Conservation (phyloP, 1,284 basidiomycete species). For the Fomitopsis pinicola region DNA sequence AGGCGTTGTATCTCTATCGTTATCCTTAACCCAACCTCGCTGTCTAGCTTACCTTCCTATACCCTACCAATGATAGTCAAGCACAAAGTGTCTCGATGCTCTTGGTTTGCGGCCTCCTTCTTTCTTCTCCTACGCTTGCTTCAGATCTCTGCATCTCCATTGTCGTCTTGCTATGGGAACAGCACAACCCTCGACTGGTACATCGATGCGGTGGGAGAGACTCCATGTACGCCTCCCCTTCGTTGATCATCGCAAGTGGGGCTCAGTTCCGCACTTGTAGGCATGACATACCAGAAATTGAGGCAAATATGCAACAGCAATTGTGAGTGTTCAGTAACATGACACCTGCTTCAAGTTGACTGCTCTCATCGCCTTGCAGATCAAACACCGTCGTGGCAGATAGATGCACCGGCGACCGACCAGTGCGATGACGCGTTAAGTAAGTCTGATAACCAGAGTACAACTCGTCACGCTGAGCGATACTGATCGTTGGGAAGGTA, state of each 20-base stretch:
- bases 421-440: not conserved
- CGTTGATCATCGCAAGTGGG: too few species aligned
- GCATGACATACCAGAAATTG: not conserved
- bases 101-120: too few species aligned
- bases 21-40: too few species aligned
- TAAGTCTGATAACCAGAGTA: not conserved
- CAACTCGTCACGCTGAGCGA: too few species aligned
- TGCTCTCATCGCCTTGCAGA: not conserved
- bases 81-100: too few species aligned
- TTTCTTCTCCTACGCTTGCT: not conserved
- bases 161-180: not conserved
- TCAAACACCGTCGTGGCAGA: not conserved
- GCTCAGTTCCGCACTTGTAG: not conserved
- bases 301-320: not conserved
- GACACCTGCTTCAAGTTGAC: too few species aligned
- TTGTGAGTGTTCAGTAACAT: not conserved
- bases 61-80: too few species aligned
- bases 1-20: too few species aligned
- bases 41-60: too few species aligned
- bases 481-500: not conserved
- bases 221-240: not conserved
- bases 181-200: not conserved
- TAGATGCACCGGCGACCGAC: not conserved
- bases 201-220: not conserved
- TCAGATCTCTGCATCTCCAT: not conserved